Base-by-base conservation (phyloP, 495 filamentous ascomycete species). In the Annulohypoxylon moriforme region DNA sequence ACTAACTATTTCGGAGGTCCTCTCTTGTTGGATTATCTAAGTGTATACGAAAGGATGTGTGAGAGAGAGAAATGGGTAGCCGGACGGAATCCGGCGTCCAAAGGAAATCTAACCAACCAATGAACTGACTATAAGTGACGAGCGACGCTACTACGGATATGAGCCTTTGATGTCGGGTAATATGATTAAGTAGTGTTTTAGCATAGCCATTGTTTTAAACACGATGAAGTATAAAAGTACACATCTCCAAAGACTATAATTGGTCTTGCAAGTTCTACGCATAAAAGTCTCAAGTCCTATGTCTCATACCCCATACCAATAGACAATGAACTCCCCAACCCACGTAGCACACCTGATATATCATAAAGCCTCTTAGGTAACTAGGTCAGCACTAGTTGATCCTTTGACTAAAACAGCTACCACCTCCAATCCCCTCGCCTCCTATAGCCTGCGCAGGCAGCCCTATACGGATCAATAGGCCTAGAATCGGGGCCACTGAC, bases 131-230 rank as follows among this genome's bases (percentile, higher is more conserved):
- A 55, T 64, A 65, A 44, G 42, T 42, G 60, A 73, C 47, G 65
- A 62, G 47, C 27, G 61, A 68, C 16, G 60, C 29, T 57, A 44
- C 40, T 20, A 44, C 40, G 16, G 40, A 44, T 65, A 58, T 20
- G 46, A 50, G 5, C 18, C 47, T 44, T 33, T 22, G n/a, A 16
- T 33, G 27, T n/a, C 25, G n/a, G 40, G 29, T 33, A 29, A 40
- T 58, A 29, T 60, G 29, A 60, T 55, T 68, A 72, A 60, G 33
- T 64, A 64, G 59, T 34, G 33, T 57, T 49, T 57, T 60, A 67
- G 52, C 63, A 50, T 68, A 71, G 62, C 68, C 68, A 55, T 40
- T 61, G 38, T 71, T 55, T 67, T 66, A 18, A 71, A 71, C 16
- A 57, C 22, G 25, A 70, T 53, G 36, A 50, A 67, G 8, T 38